Percentiles rank a stretch among this genome's conserved stretches.
Conservation (phyloP, 805 yeast species). For the Nakazawaea holstii region DNA sequence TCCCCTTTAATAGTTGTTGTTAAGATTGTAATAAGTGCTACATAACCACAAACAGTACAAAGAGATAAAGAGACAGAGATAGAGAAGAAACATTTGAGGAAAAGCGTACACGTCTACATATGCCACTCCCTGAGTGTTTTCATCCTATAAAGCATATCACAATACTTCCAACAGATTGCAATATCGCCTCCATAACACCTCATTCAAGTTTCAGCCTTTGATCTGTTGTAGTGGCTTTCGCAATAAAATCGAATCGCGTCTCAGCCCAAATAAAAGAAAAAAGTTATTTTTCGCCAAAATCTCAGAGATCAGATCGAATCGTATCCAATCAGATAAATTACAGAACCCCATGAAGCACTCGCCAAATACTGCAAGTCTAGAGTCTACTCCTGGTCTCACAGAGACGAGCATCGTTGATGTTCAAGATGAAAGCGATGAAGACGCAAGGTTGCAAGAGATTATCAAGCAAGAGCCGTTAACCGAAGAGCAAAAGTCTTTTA, state of each 20-base stretch:
- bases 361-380: background rate
- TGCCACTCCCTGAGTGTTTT: background rate
- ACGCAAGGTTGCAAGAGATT: constrained; percentile 18
- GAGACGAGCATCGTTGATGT: background rate
- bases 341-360: too few species aligned
- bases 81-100: background rate
- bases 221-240: too few species aligned
- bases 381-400: constrained; percentile 2
- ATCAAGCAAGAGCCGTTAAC: constrained; percentile 17
- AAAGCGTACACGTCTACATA: too few species aligned
- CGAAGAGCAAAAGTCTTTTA: constrained; percentile 34
- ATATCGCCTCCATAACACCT: background rate
- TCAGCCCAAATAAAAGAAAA: too few species aligned
- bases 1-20: background rate
- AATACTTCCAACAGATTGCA: background rate
- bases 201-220: background rate
- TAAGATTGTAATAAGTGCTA: background rate
- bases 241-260: too few species aligned
- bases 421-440: constrained; percentile 18
- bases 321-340: background rate
- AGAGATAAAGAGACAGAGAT: background rate
- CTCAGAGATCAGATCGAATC: background rate
- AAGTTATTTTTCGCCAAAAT: background rate
- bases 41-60: background rate
- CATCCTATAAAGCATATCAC: too few species aligned